Conservation (phyloP, 73 alveolate genomes). For the Uronychia binucleata region DNA sequence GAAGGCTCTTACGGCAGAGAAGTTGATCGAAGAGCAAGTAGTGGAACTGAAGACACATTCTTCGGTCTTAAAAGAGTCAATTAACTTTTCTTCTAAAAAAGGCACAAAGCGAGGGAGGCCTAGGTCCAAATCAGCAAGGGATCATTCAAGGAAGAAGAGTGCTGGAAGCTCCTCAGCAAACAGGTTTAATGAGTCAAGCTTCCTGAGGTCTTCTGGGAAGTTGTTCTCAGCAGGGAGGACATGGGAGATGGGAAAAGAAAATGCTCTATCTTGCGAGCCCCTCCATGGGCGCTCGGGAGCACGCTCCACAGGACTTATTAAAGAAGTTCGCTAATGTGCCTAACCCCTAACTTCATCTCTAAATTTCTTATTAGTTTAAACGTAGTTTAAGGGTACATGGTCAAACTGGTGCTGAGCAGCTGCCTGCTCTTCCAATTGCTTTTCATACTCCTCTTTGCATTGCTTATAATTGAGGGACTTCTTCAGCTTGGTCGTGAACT, state of each 20-base stretch:
- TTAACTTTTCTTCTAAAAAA: not conserved
- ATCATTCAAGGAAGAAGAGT: constrained; percentile 1
- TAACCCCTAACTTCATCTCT: not conserved
- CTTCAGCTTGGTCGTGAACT: not conserved
- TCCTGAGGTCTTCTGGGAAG: not conserved
- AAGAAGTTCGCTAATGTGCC: not conserved
- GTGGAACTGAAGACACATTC: not conserved
- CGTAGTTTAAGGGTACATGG: not conserved
- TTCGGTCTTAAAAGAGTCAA: not conserved
- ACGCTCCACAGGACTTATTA: not conserved
- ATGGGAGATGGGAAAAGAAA: not conserved
- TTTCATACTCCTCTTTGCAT: not conserved
- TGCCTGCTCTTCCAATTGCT: not conserved
- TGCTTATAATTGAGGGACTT: not conserved
- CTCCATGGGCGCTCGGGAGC: not conserved
- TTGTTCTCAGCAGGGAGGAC: not conserved
- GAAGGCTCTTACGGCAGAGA: not conserved
- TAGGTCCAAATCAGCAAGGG: not conserved
- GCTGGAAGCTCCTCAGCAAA: not conserved
- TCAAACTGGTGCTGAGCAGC: not conserved
- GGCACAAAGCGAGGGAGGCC: not conserved
- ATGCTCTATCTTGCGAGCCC: not conserved
- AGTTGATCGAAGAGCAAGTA: not conserved
- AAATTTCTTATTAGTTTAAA: too few relatives aligned
- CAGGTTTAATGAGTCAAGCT: not conserved